Evolutionary conservation across 192 early-diverging fungal genomes (phyloP), one percentile per base, ranked within the genome.

Genomic region (Umbelopsis isabellina): DNA sequence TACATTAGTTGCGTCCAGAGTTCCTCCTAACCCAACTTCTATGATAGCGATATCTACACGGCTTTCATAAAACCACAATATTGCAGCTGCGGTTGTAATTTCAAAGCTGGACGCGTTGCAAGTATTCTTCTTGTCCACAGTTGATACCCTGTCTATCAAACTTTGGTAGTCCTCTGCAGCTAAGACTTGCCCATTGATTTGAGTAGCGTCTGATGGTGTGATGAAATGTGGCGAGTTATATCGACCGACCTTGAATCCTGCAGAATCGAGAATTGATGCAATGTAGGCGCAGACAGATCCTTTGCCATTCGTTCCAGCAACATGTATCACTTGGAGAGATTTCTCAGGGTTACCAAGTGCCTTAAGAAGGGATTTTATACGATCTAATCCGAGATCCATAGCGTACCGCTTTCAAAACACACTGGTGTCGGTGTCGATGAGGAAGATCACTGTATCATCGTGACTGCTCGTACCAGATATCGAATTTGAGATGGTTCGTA

Each of bases 241-340:
- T 12, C 84, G 84, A 41, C 90, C 94, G 20, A 83, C 79, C 30
- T 20, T 69, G 47, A 66, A 70, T 35, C 69, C 64, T 11, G 71
- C 55, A 10, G 72, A 78, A 55, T 47, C 30, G 2, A 80, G 58
- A 30, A 75, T 74, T 55, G 75, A 67, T 20, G 76, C 45, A 27
- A 86, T 68, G 37, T 90, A 80, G 7, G 93, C 86, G 70, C 89
- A 89, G 7, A 92, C 86, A 0, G 91, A 93, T 13, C 94, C 94
- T 75, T 96, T 96, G 51, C 94, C 94, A 72, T 96, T 96, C 1
- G 94, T 96, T 18, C 94, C 94, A 7, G 92, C 92, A 1, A 96
- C 91, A 75, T 96, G 94, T 23, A 96, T 80, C 9, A 70, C 72
- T 5, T 69, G 66, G 4, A 83, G 48, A 13, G 69, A 44, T 18